phyloP scores from a whole-genome alignment of 805 yeast genomes.

The Suhomyces sp. region DNA sequence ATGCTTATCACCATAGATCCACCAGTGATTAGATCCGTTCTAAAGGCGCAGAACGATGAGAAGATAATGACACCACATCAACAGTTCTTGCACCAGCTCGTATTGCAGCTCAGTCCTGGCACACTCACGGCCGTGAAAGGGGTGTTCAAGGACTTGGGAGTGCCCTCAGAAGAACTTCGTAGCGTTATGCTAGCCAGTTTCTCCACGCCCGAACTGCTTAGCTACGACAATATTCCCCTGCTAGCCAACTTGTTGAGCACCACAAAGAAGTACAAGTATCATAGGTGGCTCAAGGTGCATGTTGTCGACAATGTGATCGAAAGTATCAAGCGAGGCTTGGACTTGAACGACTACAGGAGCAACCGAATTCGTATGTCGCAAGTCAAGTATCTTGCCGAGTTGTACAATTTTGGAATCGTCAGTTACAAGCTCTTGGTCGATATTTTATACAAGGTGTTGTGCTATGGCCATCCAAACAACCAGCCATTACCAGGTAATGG shows the following conservation, averaged over 20 bases:
- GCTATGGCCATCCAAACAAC: slow-evolving; percentile 62
- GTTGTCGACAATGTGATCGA: slow-evolving; percentile 67
- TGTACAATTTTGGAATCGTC: slow-evolving; percentile 50
- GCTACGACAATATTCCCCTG: slow-evolving; percentile 50
- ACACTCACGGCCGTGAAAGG: slow-evolving; percentile 23
- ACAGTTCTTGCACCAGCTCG: slow-evolving; percentile 46
- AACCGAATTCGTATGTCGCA: slow-evolving; percentile 64
- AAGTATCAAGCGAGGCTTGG: slow-evolving; percentile 62
- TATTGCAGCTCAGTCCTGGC: slow-evolving; percentile 43
- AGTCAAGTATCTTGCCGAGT: slow-evolving; percentile 55
- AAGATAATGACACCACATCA: slow-evolving; percentile 1
- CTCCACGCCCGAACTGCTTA: slow-evolving; percentile 58
- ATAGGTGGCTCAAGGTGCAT: slow-evolving; percentile 39
- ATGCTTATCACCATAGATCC: slow-evolving; percentile 56
- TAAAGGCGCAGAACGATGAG: slow-evolving; percentile 18
- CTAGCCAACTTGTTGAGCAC: slow-evolving; percentile 47
- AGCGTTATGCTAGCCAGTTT: slow-evolving; percentile 40
- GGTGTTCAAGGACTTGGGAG: slow-evolving; percentile 43
- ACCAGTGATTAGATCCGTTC: slow-evolving; percentile 27
- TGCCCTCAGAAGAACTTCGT: slow-evolving; percentile 40
- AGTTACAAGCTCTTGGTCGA: slow-evolving; percentile 47
- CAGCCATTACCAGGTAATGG: slow-evolving; percentile 50
- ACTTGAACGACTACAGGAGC: slow-evolving; percentile 54
- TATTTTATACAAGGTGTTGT: slow-evolving; percentile 53
- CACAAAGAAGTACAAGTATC: slow-evolving; percentile 19